Evolutionary conservation across 2,329 filamentous ascomycete species (phyloP), one percentile per base, ranked within the genome.

Genomic region (Monilinia laxa): DNA sequence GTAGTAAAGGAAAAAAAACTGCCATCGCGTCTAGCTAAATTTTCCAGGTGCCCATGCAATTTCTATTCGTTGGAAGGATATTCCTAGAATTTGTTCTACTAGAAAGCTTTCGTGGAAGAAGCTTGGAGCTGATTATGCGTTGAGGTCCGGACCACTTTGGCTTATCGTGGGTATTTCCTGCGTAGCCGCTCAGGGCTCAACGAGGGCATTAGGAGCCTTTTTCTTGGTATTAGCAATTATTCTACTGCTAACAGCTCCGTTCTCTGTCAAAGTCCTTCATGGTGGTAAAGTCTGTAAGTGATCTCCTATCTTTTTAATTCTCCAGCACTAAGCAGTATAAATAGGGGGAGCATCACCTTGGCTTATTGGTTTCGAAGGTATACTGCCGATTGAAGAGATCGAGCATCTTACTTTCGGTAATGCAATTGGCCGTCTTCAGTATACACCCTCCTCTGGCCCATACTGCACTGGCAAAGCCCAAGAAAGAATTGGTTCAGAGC

Each of bases 31-130:
- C 4, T 42, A 42, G 11, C 40, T 42, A 16, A 42, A 1, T 4
- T 16, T 16, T 42, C 14, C 4, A 42, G 40, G 40, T 1, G 72
- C 71, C 40, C 72, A 72, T 16, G 76, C 70, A 28, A 73, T 76
- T 38, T 71, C 72, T 20, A 77, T 78, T 51, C 73, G 75, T 18
- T 78, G 77, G 76, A 76, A 77, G 52, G 68, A 72, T 23, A 75
- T 78, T 63, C 52, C 57, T 25, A 23, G 68, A 45, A 67, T 67
- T 42, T 54, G 60, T 35, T 62, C 58, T 16, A 31, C 57, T 7
- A 59, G 47, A 18, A 56, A 49, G 20, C 14, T 28, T 35, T 58
- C 65, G 3, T 67, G 60, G 65, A 67, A 67, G 40, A 67, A 65
- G 38, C 7, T 64, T 1, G 54, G 53, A 9, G 65, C 65, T 53